phyloP scores from a whole-genome alignment of 2,329 filamentous ascomycete genomes.

The Arthrobotrys sphaeroides region DNA sequence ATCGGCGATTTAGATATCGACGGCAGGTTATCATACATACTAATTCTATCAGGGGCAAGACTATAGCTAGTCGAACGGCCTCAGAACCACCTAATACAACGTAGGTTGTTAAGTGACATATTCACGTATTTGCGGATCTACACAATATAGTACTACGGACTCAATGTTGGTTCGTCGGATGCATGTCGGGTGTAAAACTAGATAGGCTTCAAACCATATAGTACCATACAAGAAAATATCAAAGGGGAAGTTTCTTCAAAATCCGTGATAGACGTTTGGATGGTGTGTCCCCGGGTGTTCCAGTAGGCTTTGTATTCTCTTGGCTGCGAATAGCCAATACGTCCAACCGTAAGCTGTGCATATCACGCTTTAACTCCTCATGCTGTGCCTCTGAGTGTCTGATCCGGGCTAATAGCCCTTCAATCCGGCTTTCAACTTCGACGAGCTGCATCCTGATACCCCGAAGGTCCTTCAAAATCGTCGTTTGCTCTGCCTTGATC shows the following conservation, averaged over 20 bases:
- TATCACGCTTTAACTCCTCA: neutral
- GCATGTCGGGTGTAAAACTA: too few species aligned
- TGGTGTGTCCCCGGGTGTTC: neutral
- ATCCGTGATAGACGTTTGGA: neutral
- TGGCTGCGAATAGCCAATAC: neutral
- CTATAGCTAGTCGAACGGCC: too few species aligned
- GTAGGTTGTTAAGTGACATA: too few species aligned
- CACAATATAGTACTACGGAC: too few species aligned
- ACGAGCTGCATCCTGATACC: neutral
- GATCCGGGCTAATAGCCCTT: neutral
- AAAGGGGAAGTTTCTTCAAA: neutral
- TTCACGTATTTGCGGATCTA: too few species aligned
- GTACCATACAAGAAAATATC: neutral
- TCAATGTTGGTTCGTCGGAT: too few species aligned
- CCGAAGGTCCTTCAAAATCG: neutral
- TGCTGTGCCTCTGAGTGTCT: neutral
- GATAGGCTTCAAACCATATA: neutral
- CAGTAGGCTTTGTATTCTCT: neutral
- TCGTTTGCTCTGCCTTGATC: too few species aligned
- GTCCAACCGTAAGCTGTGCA: slow-evolving; percentile 6
- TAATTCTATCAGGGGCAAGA: too few species aligned
- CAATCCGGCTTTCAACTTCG: neutral
- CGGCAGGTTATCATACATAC: too few species aligned
- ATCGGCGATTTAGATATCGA: too few species aligned
- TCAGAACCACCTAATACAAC: too few species aligned